A percentile compares a stretch with the other conserved stretches of the same genome.
Conservation (phyloP, 352 stramenopile species). For the Blastocystis sp. region DNA sequence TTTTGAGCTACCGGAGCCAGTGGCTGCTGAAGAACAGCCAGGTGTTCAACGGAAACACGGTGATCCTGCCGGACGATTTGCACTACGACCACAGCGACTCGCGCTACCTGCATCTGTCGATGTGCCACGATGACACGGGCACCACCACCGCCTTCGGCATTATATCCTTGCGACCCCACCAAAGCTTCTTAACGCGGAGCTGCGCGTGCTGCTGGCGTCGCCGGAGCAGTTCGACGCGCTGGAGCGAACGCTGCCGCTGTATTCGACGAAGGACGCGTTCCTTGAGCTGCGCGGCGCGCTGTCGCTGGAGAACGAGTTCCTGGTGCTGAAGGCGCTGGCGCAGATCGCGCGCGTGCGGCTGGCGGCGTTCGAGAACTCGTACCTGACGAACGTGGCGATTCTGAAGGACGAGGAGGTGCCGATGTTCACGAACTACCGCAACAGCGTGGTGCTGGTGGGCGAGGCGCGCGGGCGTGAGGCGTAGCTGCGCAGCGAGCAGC, state of each 20-base stretch:
- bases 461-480: background rate
- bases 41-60: constrained; percentile 10
- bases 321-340: constrained; percentile 5
- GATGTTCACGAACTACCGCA: constrained; percentile 44
- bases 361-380: background rate
- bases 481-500: constrained; percentile 43
- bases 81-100: constrained; percentile 36
- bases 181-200: background rate
- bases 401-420: background rate
- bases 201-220: constrained; percentile 27
- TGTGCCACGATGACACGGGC: constrained; percentile 40
- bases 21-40: constrained; percentile 16
- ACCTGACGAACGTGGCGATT: constrained; percentile 1
- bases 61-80: background rate
- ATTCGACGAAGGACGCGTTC: constrained; percentile 8
- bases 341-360: constrained; percentile 11
- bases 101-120: constrained; percentile 12
- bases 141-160: constrained; percentile 20
- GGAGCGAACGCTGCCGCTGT: background rate
- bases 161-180: background rate
- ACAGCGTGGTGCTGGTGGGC: constrained; percentile 26
- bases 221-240: background rate
- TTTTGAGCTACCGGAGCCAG: constrained; percentile 11
- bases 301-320: constrained; percentile 23
- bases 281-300: constrained; percentile 4